Conservation (phyloP, 176 grass and related monocot species). For the Oryza meyeriana region DNA sequence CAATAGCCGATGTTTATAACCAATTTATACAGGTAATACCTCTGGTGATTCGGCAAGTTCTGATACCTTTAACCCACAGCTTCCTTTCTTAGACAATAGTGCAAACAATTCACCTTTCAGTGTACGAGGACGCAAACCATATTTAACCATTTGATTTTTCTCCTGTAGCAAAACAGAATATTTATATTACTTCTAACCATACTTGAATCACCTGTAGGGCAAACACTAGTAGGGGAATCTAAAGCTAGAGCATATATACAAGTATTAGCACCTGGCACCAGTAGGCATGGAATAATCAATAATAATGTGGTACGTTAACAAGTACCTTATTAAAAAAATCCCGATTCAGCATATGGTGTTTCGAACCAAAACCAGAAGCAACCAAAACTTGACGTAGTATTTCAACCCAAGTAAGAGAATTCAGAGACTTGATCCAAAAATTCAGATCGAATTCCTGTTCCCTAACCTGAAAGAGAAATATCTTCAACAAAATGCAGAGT, state of each 20-base stretch:
- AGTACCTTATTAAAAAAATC: slow-evolving; percentile 81
- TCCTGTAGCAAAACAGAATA: slow-evolving; percentile 46
- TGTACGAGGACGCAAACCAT: slow-evolving; percentile 71
- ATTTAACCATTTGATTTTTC: slow-evolving; percentile 94
- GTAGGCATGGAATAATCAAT: slow-evolving; percentile 7
- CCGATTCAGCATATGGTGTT: slow-evolving; percentile 53
- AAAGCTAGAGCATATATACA: slow-evolving; percentile 11
- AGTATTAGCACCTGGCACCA: not conserved
- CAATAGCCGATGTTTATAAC: slow-evolving; percentile 11
- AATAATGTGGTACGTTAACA: slow-evolving; percentile 1
- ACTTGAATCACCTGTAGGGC: slow-evolving; percentile 10
- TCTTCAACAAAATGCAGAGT: slow-evolving; percentile 14
- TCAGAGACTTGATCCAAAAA: slow-evolving; percentile 68
- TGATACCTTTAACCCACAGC: slow-evolving; percentile 66
- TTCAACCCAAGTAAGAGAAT: slow-evolving; percentile 97
- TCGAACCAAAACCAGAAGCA: slow-evolving; percentile 86
- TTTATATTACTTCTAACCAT: slow-evolving; percentile 17
- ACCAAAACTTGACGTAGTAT: slow-evolving; percentile 92
- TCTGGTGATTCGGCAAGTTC: slow-evolving; percentile 64
- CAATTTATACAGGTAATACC: slow-evolving; percentile 47
- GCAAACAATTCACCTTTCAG: slow-evolving; percentile 90
- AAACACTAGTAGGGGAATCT: not conserved
- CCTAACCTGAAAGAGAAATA: slow-evolving; percentile 64
- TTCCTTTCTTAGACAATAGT: slow-evolving; percentile 89
- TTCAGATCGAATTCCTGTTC: slow-evolving; percentile 85